phyloP scores from a whole-genome alignment of 179 eudicot species.

The Heliamphora ciliata region DNA sequence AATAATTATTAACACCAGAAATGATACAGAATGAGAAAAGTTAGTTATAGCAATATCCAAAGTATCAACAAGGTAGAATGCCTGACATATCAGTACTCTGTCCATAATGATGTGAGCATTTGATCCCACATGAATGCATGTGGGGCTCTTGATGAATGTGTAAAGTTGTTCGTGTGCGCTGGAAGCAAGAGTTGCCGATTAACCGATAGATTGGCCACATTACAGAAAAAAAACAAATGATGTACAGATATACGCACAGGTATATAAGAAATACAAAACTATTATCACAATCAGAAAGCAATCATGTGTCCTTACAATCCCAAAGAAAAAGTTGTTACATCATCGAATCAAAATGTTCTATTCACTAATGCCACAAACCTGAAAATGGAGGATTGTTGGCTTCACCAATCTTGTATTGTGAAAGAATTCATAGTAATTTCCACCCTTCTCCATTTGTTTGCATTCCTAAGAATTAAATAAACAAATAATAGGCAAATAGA shows the following conservation, averaged over 20 bases:
- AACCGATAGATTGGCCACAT: background rate
- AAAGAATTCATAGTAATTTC: conserved; percentile 61
- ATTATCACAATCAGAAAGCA: background rate
- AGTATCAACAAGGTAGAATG: background rate
- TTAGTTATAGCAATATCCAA: background rate
- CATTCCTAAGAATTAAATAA: conserved; percentile 38
- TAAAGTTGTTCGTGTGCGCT: no score
- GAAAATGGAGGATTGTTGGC: conserved; percentile 85
- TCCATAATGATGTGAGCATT: background rate
- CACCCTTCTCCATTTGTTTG: conserved; percentile 52
- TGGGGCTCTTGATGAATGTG: background rate
- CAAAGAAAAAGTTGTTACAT: background rate
- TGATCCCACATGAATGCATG: background rate
- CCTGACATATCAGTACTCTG: no score
- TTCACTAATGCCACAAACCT: conserved; percentile 36
- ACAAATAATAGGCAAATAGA: background rate
- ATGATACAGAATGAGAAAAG: background rate
- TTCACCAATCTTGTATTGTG: conserved; percentile 77
- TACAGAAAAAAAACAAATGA: background rate
- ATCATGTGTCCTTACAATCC: background rate
- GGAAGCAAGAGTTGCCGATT: background rate
- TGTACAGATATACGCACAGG: background rate
- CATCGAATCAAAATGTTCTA: background rate
- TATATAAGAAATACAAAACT: background rate
- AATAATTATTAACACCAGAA: background rate